Evolutionary conservation across 2,329 filamentous ascomycete genomes (phyloP).

Genomic region (Ascochyta viciae-villosae): DNA sequence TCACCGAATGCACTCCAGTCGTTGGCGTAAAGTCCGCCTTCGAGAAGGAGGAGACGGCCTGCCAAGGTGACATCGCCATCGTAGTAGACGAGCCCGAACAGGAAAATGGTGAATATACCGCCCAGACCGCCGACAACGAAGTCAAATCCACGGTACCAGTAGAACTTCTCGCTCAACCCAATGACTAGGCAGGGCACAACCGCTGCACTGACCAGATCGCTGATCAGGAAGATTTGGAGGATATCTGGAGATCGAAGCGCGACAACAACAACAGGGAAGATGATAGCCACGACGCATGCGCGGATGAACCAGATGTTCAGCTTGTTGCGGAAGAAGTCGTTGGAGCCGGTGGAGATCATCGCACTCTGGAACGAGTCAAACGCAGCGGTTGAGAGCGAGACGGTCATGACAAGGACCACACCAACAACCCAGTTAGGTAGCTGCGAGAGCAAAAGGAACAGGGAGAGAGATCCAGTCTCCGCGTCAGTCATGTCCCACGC

Average conservation of each 20-base stretch:
- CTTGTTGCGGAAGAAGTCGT: conserved; percentile 84
- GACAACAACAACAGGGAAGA: conserved; percentile 76
- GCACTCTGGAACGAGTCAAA: conserved; percentile 84
- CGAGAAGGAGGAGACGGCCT: conserved; percentile 72
- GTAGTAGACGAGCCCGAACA: conserved; percentile 82
- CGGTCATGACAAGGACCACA: conserved; percentile 80
- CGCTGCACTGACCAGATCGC: conserved; percentile 78
- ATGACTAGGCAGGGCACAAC: conserved; percentile 77
- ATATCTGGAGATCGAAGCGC: conserved; percentile 77
- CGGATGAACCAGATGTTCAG: conserved; percentile 79
- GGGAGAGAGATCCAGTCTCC: conserved; percentile 70
- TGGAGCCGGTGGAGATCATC: conserved; percentile 84
- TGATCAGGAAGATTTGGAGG: conserved; percentile 82
- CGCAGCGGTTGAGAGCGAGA: conserved; percentile 76
- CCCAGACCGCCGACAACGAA: conserved; percentile 79
- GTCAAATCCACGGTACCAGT: conserved; percentile 82
- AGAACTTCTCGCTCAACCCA: conserved; percentile 69
- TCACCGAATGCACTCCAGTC: conserved; percentile 82
- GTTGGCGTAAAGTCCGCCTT: conserved; percentile 75
- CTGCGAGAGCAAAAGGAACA: conserved; percentile 76
- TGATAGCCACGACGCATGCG: conserved; percentile 71
- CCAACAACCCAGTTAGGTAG: conserved; percentile 84
- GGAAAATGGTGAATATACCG: conserved; percentile 79
- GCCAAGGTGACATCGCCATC: conserved; percentile 70
- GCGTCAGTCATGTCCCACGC: conserved; percentile 69